Conservation (phyloP, 2,329 filamentous ascomycete genomes). For the Fusarium liriodendri region DNA sequence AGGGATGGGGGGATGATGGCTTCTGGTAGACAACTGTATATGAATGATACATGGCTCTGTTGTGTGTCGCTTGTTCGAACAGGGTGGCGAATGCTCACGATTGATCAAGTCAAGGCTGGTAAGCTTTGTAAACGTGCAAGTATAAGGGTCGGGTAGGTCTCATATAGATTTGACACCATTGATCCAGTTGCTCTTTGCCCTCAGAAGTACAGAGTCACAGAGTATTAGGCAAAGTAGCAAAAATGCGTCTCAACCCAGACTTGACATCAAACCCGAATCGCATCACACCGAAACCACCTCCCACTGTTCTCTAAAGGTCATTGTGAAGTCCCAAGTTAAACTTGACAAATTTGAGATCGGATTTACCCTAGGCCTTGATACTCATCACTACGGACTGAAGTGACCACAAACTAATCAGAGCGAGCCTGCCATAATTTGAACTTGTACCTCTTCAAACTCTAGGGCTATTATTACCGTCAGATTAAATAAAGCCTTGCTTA, state of each 20-base stretch:
- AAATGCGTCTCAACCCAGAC: not conserved
- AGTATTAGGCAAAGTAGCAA: not conserved
- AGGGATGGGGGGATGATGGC: conserved; percentile 32
- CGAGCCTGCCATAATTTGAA: not conserved
- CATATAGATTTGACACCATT: not conserved
- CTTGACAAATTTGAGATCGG: not conserved
- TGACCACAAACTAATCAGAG: not conserved
- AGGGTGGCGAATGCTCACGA: not conserved
- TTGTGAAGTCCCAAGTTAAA: not conserved
- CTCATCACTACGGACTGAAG: not conserved
- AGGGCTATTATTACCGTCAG: not conserved
- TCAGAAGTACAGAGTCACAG: not conserved
- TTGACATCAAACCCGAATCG: not conserved
- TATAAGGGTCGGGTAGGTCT: not conserved
- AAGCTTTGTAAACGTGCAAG: not conserved
- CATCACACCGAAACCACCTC: not conserved
- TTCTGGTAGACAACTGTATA: conserved; percentile 30
- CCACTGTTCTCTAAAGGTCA: not conserved
- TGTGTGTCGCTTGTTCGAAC: not conserved
- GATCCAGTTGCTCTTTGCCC: not conserved
- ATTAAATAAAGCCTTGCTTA: not conserved
- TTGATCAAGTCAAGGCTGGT: not conserved
- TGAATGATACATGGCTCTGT: not conserved
- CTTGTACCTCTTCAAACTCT: not conserved
- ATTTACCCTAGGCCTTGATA: not conserved